These are phyloP conservation scores for Lentithecium fluviatile DNA, from an alignment of 495 filamentous ascomycete genomes.

Conservation along the genomic window DNA sequence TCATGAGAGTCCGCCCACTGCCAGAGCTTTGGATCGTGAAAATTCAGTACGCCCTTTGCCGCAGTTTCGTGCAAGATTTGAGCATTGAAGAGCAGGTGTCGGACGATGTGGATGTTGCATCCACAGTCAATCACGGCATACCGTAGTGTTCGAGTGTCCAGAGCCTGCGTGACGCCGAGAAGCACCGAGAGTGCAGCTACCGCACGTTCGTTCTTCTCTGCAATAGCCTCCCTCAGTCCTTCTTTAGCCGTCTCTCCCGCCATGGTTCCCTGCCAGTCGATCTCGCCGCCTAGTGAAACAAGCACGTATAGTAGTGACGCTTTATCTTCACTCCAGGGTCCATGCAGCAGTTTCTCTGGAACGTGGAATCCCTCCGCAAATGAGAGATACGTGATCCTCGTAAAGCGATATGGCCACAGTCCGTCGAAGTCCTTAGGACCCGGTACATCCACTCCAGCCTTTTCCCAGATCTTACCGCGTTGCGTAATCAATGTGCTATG, in stretches of 20 bases:
- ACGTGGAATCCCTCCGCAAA: slow-evolving; percentile 31
- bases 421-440: slow-evolving; percentile 8
- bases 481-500: slow-evolving; percentile 11
- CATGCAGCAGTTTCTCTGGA: slow-evolving; percentile 33
- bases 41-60: slow-evolving; percentile 14
- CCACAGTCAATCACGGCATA: slow-evolving; percentile 23
- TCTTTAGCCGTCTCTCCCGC: slow-evolving; percentile 33
- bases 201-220: slow-evolving; percentile 22
- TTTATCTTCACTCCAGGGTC: slow-evolving; percentile 25
- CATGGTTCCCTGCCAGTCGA: slow-evolving; percentile 26
- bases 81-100: slow-evolving; percentile 32
- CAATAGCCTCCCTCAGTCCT: slow-evolving; percentile 26
- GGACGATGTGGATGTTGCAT: slow-evolving; percentile 18
- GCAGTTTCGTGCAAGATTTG: slow-evolving; percentile 22
- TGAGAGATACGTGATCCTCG: slow-evolving; percentile 22
- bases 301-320: slow-evolving; percentile 28
- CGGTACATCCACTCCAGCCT: slow-evolving; percentile 10
- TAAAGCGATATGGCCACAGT: slow-evolving; percentile 27
- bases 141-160: slow-evolving; percentile 19
- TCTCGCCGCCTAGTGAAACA: slow-evolving; percentile 27
- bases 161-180: slow-evolving; percentile 15
- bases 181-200: slow-evolving; percentile 28
- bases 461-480: slow-evolving; percentile 18
- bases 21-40: slow-evolving; percentile 30
- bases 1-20: slow-evolving; percentile 18